phyloP scores from a whole-genome alignment of 495 filamentous ascomycete species.

The Podospora australis region DNA sequence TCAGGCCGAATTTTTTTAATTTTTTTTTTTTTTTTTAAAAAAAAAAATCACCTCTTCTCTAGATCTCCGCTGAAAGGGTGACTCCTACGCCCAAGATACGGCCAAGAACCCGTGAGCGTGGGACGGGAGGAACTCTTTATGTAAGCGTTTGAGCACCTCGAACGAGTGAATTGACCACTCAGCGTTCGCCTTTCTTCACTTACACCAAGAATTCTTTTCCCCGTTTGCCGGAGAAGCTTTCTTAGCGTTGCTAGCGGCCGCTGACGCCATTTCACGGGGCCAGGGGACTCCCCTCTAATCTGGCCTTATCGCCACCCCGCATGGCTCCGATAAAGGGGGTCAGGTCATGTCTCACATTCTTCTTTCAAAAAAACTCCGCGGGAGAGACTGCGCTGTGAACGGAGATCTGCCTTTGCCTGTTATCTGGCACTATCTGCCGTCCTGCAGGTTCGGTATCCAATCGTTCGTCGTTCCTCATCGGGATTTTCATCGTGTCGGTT shows the following conservation, averaged over 20 bases:
- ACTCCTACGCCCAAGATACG: slow-evolving; percentile 1
- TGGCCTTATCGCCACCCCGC: slow-evolving; percentile 16
- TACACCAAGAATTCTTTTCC: slow-evolving; percentile 13
- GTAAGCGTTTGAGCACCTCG: background rate
- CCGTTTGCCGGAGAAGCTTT: slow-evolving; percentile 7
- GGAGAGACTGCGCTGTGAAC: background rate
- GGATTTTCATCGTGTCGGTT: no score
- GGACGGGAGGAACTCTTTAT: slow-evolving; percentile 11
- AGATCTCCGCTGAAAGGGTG: slow-evolving; percentile 19
- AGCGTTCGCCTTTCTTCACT: slow-evolving; percentile 10
- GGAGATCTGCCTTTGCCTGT: background rate
- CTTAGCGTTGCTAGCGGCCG: slow-evolving; percentile 19
- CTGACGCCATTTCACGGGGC: slow-evolving; percentile 29
- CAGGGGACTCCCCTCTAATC: slow-evolving; percentile 3
- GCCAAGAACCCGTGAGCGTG: background rate
- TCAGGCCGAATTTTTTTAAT: no score
- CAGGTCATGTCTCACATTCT: background rate
- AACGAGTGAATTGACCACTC: slow-evolving; percentile 10
- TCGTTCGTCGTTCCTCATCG: no score
- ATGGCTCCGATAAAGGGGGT: background rate
- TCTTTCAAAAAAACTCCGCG: no score
- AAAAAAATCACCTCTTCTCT: no score
- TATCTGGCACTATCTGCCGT: background rate
- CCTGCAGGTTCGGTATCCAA: background rate
- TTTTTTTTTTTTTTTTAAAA: no score